phyloP scores from a whole-genome alignment of 1,284 basidiomycete species.

The Rhodotorula sp. region DNA sequence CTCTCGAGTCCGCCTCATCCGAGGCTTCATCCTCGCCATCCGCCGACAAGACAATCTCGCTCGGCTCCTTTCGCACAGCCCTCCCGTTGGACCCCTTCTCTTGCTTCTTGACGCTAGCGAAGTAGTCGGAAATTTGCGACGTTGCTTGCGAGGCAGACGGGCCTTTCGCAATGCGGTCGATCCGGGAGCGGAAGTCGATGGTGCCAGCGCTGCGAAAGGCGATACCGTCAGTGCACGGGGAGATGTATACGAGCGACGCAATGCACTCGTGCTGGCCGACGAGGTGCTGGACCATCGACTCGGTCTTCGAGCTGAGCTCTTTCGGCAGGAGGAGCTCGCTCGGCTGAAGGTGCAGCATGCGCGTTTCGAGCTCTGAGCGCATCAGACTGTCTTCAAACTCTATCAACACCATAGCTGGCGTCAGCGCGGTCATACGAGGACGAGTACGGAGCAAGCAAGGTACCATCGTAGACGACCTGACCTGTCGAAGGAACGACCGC shows the following conservation, averaged over 20 bases:
- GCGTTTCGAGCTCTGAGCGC: conserved; percentile 83
- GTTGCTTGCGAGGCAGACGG: conserved; percentile 73
- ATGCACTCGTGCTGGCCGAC: conserved; percentile 54
- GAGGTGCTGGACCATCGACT: conserved; percentile 73
- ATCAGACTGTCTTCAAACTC: conserved; percentile 65
- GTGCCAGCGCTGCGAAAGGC: conserved; percentile 12
- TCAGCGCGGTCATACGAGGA: neutral
- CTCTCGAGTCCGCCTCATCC: no score
- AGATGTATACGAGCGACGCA: neutral
- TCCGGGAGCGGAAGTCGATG: conserved; percentile 52
- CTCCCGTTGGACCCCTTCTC: conserved; percentile 1
- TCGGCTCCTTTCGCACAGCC: conserved; percentile 7
- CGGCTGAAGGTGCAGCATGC: conserved; percentile 78
- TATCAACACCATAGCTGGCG: conserved; percentile 7
- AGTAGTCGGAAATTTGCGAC: conserved; percentile 68
- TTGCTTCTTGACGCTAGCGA: conserved; percentile 50
- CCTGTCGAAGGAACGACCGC: conserved; percentile 83
- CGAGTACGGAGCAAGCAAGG: neutral
- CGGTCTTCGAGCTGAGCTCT: conserved; percentile 68
- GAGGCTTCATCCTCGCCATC: conserved; percentile 16
- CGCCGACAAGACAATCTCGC: conserved; percentile 29
- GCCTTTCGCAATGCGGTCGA: conserved; percentile 63
- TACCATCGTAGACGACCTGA: conserved; percentile 87
- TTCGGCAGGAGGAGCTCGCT: conserved; percentile 66
- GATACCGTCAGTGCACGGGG: conserved; percentile 9